Conservation (phyloP, 1,284 basidiomycete genomes). For the Malassezia psittaci region DNA sequence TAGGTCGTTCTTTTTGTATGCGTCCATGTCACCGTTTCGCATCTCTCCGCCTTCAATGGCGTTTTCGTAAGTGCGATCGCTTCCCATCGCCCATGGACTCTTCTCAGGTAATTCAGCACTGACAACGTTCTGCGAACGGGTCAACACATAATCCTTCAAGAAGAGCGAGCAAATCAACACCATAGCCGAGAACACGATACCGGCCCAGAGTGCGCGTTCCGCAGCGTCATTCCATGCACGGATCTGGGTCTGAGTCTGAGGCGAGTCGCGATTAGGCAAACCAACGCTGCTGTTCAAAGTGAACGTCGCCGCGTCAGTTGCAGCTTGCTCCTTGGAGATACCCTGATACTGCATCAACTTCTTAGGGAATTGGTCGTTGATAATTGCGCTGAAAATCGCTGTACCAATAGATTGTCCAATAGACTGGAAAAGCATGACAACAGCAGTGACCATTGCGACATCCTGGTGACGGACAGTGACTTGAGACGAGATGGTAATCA, state of each 20-base stretch:
- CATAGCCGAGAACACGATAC: slow-evolving; percentile 29
- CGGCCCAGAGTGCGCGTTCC: slow-evolving; percentile 32
- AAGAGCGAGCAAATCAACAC: slow-evolving; percentile 29
- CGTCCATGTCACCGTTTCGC: not conserved
- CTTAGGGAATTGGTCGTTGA: slow-evolving; percentile 21
- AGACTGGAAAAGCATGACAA: slow-evolving; percentile 38
- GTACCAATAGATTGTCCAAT: slow-evolving; percentile 40
- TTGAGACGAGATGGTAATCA: slow-evolving; percentile 39
- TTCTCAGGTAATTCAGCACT: slow-evolving; percentile 38
- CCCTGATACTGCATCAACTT: not conserved
- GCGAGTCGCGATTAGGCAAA: not conserved
- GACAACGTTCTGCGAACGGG: slow-evolving; percentile 41
- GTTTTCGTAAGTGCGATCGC: slow-evolving; percentile 5
- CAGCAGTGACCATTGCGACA: slow-evolving; percentile 45
- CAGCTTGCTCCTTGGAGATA: not conserved
- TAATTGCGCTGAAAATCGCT: slow-evolving; percentile 34
- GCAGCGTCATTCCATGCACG: slow-evolving; percentile 38
- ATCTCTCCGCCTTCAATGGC: not conserved
- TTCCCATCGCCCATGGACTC: slow-evolving; percentile 2
- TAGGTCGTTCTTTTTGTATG: too few relatives aligned
- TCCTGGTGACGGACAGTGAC: slow-evolving; percentile 45
- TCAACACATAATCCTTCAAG: slow-evolving; percentile 33
- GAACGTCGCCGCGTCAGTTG: not conserved
- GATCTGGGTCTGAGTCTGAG: not conserved
- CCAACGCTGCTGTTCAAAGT: too few relatives aligned